Evolutionary conservation across 2,329 filamentous ascomycete species (phyloP), one percentile per base, ranked within the genome.

Genomic region (Bipolaris oryzae): DNA sequence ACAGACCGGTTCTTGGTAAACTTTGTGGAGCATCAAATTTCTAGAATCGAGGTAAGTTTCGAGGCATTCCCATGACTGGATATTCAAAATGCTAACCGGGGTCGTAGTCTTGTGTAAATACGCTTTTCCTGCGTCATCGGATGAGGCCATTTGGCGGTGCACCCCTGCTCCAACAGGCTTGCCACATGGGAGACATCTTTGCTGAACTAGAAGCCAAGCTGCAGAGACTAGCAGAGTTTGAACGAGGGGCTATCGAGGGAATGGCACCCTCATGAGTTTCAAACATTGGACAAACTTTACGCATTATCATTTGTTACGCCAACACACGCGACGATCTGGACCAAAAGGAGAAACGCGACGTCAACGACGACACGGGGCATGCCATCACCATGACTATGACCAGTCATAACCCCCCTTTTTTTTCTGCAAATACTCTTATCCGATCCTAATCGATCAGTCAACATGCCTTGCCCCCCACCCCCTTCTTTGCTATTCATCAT

Each of bases 11-110:
- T 96, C 76, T 80, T 98, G 76, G 79, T 96, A 53, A 92, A 91
- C 70, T 92, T 99, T 70, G 85, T 98, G 75, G 93, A 96, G 74
- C 93, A 98, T 74, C 92, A 97, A 82, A 90, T 99, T 66, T 93
- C 90, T 74, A 87, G 95, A 70, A 96, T 99, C 74, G 95, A 99
- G 87, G 92, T 96, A 81, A 78, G 88, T 78, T 20, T 20, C 9
- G 33, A 50, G 9, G 9, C 3, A 28, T 3, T 25, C 49, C 5
- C 6, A 34, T 0, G 10, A 13, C 28, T 9, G 20, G 20, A 21
- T 25, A 9, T 45, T 35, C 3, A 18, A 9, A 39, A n/a, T 52
- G 20, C 71, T 77, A 64, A 73, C 51, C 11, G 37, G 52, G n/a
- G 4, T 63, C 37, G 51, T 64, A 96, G 92, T 89, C 91, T 49